Conservation (phyloP, 73 alveolate species). For the Stentor coeruleus region DNA sequence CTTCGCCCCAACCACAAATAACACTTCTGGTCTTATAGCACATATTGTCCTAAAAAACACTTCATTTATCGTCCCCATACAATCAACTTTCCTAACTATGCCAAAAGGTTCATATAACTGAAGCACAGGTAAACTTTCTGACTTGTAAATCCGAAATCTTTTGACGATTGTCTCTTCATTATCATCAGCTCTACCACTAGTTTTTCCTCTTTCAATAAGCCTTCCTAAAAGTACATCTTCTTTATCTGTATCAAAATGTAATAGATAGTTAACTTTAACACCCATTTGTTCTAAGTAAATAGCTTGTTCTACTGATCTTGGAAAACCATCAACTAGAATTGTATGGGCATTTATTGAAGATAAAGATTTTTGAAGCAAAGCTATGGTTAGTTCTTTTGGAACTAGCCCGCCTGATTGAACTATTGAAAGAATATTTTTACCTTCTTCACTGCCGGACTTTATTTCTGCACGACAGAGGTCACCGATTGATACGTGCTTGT, state of each 20-base stretch:
- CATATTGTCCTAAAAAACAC: slow-evolving; percentile 58
- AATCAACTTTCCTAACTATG: slow-evolving; percentile 62
- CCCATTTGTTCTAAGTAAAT: slow-evolving; percentile 65
- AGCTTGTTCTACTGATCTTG: slow-evolving; percentile 74
- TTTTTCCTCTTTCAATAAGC: slow-evolving; percentile 84
- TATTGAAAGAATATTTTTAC: slow-evolving; percentile 45
- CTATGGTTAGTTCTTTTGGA: slow-evolving; percentile 64
- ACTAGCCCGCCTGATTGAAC: slow-evolving; percentile 66
- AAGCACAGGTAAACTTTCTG: slow-evolving; percentile 89
- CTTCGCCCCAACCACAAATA: slow-evolving; percentile 75
- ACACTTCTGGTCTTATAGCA: slow-evolving; percentile 72
- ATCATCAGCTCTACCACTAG: slow-evolving; percentile 96
- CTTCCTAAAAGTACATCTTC: slow-evolving; percentile 89
- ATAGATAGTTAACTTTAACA: slow-evolving; percentile 18
- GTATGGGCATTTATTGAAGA: slow-evolving; percentile 37
- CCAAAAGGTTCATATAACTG: slow-evolving; percentile 69
- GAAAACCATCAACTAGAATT: slow-evolving; percentile 86
- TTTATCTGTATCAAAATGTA: slow-evolving; percentile 35
- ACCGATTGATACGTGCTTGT: slow-evolving; percentile 77
- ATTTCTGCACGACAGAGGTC: slow-evolving; percentile 75
- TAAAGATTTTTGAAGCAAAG: slow-evolving; percentile 53
- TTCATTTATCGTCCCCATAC: slow-evolving; percentile 57
- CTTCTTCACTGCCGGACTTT: slow-evolving; percentile 37
- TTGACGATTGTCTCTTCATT: slow-evolving; percentile 93
- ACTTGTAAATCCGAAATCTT: slow-evolving; percentile 87